A percentile compares a stretch with the other conserved stretches of the same genome.
Conservation (phyloP, 192 early-diverging fungal genomes). For the Coemansia sp. region DNA sequence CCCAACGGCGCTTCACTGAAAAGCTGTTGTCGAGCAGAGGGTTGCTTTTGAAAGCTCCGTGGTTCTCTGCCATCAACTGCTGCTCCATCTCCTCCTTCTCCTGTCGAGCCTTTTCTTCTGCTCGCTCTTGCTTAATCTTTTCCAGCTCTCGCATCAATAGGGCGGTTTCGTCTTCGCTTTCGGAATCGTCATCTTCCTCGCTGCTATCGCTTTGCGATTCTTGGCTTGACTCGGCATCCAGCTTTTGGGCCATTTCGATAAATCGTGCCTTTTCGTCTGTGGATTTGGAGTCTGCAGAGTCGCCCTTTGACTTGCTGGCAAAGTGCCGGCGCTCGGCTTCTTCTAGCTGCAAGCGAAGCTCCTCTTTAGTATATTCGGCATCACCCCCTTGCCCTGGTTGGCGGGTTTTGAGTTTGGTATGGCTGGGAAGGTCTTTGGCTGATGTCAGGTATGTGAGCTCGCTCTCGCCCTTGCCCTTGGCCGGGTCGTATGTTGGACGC, state of each 20-base stretch:
- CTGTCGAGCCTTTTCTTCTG: constrained; percentile 82
- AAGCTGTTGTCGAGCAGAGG: constrained; percentile 68
- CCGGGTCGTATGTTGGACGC: constrained; percentile 75
- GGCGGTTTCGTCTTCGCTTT: constrained; percentile 89
- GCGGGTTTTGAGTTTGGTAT: constrained; percentile 77
- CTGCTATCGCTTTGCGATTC: constrained; percentile 15
- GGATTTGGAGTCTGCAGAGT: neutral
- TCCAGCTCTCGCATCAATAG: constrained; percentile 78
- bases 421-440: constrained; percentile 68
- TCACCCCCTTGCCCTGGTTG: constrained; percentile 64
- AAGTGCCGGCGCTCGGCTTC: constrained; percentile 69
- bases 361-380: constrained; percentile 58
- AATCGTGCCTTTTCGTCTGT: constrained; percentile 29
- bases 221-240: constrained; percentile 56
- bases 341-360: constrained; percentile 64
- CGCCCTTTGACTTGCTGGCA: constrained; percentile 50
- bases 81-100: constrained; percentile 53
- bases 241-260: constrained; percentile 43
- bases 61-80: constrained; percentile 57
- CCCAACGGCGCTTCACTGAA: constrained; percentile 91
- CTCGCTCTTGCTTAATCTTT: constrained; percentile 91
- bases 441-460: constrained; percentile 64
- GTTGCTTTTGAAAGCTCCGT: constrained; percentile 74
- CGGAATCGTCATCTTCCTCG: constrained; percentile 30
- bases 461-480: constrained; percentile 63